A percentile compares a stretch with the other conserved stretches of the same genome.
Conservation (phyloP, 2,329 filamentous ascomycete genomes). For the Mycosphaerelloides madeirae region DNA sequence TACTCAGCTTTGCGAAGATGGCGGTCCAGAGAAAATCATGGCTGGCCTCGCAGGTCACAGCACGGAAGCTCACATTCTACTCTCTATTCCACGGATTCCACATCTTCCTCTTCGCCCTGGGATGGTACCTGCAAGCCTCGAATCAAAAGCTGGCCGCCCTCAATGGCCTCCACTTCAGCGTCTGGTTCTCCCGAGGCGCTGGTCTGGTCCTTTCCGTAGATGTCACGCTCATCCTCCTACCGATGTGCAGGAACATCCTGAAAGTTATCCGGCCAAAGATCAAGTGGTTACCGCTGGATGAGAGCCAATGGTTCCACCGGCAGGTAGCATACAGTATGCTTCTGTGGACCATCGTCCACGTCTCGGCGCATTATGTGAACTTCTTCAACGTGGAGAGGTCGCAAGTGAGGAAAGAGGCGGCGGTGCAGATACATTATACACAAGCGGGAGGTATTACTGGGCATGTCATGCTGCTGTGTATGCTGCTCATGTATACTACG, state of each 20-base stretch:
- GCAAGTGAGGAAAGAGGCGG: constrained; percentile 74
- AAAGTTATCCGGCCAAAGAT: constrained; percentile 81
- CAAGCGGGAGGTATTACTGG: constrained; percentile 89
- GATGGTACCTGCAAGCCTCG: constrained; percentile 58
- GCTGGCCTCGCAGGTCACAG: constrained; percentile 32
- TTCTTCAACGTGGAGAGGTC: constrained; percentile 91
- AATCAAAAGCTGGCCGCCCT: constrained; percentile 68
- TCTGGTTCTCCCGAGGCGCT: constrained; percentile 94
- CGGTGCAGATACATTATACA: constrained; percentile 85
- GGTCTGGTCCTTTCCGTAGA: constrained; percentile 82
- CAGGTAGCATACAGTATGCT: constrained; percentile 89
- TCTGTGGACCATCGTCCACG: constrained; percentile 74
- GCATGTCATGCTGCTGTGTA: constrained; percentile 97
- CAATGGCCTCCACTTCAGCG: constrained; percentile 78
- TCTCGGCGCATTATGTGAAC: constrained; percentile 85
- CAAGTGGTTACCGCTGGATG: constrained; percentile 85
- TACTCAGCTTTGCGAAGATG: constrained; percentile 7
- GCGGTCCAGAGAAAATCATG: constrained; percentile 27
- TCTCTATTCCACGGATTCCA: constrained; percentile 36
- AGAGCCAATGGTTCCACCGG: constrained; percentile 94
- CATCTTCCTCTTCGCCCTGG: constrained; percentile 34
- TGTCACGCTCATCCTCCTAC: constrained; percentile 79
- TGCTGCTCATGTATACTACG: constrained; percentile 97
- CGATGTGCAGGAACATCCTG: constrained; percentile 89
- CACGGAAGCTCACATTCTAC: constrained; percentile 35